Evolutionary conservation across 441 rosid genomes (phyloP), one percentile per base, ranked within the genome.

Genomic region (Theobroma grandiflorum): DNA sequence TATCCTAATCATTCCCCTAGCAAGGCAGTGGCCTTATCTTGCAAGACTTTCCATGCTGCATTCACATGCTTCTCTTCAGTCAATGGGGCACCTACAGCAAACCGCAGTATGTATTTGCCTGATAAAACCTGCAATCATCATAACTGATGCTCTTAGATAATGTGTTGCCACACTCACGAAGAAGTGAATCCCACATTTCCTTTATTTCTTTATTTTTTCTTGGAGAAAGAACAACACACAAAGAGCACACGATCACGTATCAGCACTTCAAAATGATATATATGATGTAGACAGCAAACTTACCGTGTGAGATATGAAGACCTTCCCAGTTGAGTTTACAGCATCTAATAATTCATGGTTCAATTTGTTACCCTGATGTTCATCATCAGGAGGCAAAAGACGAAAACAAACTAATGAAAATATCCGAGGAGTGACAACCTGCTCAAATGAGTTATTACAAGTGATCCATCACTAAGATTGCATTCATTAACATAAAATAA

Each of bases 251-350:
- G 22, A 35, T 53, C 20, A 33, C n/a, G 5, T 64, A 69, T 59
- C 49, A 20, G n/a, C 53, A 49, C 16, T 59, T 14, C 53, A 16
- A 16, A 40, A 58, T 77, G 52, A 65, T 37, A 76, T 8, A 50
- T 11, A 12, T 0, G n/a, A 69, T 15, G 20, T 4, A 7, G 63
- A 20, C 31, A 38, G 62, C 40, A 65, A 74, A 78, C 93, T 86
- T 86, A 94, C 98, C 4, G 97, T 96, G 84, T 96, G 98, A 78
- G 97, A 93, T 55, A 96, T 81, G 86, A 93, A 94, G 77, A 87
- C 83, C 76, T 88, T 92, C 85, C 99, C 99, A 0, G 95, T 87
- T 10, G 95, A 84, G 84, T 94, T 94, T n/a, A 93, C 95, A 6
- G 91, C 89, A 43, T 92, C 99, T 80, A 94, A 79, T 31, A 93